Evolutionary conservation across 2,329 filamentous ascomycete genomes (phyloP).

Genomic region (Graphilbum fragrans): DNA sequence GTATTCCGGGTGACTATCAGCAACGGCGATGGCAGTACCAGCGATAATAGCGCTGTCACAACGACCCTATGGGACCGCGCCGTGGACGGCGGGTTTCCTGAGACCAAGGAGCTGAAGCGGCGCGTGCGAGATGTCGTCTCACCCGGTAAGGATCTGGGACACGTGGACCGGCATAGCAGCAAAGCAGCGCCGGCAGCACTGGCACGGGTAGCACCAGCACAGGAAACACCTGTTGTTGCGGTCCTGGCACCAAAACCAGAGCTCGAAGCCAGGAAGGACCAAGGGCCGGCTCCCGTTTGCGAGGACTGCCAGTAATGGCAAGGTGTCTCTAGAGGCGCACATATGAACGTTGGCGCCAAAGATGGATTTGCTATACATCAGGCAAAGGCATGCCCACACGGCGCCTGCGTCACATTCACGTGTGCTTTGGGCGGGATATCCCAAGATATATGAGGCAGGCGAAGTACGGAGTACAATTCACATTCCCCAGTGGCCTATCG

Average conservation of each 20-base stretch:
- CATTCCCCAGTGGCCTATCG: background rate
- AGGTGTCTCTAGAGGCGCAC: no score
- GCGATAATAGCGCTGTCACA: conserved; percentile 13
- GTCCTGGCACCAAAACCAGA: background rate
- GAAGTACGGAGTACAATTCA: no score
- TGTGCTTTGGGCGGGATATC: no score
- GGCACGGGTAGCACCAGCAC: background rate
- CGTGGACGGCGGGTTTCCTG: conserved; percentile 77
- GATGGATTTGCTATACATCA: no score
- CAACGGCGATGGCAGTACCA: conserved; percentile 1
- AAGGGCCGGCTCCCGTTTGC: conserved; percentile 13
- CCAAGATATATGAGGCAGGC: no score
- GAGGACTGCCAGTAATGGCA: conserved; percentile 21
- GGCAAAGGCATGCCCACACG: background rate
- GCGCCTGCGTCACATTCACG: no score
- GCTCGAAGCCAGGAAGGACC: conserved; percentile 11
- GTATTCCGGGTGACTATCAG: conserved; percentile 54
- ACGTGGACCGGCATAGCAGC: conserved; percentile 53
- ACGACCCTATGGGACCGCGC: conserved; percentile 80
- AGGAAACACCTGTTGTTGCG: conserved; percentile 1
- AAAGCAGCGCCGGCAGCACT: background rate
- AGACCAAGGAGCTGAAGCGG: conserved; percentile 84
- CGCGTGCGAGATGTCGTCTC: conserved; percentile 72
- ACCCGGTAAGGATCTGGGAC: conserved; percentile 65
- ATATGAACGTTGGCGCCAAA: no score